A percentile compares a stretch with the other conserved stretches of the same genome.
These are phyloP conservation scores for Penicillium sp. DNA, from an alignment of 2,329 filamentous ascomycete genomes.

Conservation along the genomic window DNA sequence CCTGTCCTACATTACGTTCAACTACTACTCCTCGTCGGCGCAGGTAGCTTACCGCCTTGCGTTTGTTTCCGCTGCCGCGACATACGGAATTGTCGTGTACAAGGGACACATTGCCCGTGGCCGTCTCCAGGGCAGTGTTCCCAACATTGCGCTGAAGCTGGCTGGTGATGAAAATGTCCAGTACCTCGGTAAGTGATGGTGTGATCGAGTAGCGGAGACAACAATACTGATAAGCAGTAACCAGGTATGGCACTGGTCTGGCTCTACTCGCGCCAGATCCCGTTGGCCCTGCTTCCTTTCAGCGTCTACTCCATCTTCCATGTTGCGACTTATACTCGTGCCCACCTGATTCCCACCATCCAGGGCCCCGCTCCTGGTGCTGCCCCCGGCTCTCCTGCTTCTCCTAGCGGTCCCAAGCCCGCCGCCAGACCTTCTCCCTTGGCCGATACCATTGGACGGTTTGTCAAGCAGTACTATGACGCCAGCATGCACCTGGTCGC, in stretches of 20 bases:
- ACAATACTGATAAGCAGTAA: constrained; percentile 4
- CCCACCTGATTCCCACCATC: constrained; percentile 81
- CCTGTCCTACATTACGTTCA: constrained; percentile 80
- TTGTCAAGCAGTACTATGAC: constrained; percentile 98
- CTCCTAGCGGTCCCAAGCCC: constrained; percentile 44
- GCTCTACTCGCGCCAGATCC: constrained; percentile 83
- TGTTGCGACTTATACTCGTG: constrained; percentile 89
- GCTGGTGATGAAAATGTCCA: constrained; percentile 91
- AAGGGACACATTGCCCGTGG: constrained; percentile 85
- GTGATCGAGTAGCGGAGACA: too few species aligned
- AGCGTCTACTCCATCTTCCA: constrained; percentile 97
- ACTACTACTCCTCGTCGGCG: constrained; percentile 69
- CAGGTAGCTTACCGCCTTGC: constrained; percentile 79
- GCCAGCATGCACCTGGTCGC: constrained; percentile 89
- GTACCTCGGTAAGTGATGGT: constrained; percentile 66
- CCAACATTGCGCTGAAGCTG: constrained; percentile 56
- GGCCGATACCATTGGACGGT: constrained; percentile 75
- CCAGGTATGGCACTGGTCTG: constrained; percentile 87
- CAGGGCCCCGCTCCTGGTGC: constrained; percentile 55
- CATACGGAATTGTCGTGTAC: constrained; percentile 97
- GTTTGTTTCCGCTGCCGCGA: constrained; percentile 79
- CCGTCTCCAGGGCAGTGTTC: constrained; percentile 59
- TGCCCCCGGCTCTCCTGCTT: constrained; percentile 47
- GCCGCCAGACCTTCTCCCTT: constrained; percentile 50
- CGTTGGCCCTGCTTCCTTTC: constrained; percentile 85